Percentiles rank a stretch among this genome's conserved stretches.
These are phyloP conservation scores for Jaltomata sinuosa DNA, from an alignment of 257 asterid genomes.

Conservation along the genomic window DNA sequence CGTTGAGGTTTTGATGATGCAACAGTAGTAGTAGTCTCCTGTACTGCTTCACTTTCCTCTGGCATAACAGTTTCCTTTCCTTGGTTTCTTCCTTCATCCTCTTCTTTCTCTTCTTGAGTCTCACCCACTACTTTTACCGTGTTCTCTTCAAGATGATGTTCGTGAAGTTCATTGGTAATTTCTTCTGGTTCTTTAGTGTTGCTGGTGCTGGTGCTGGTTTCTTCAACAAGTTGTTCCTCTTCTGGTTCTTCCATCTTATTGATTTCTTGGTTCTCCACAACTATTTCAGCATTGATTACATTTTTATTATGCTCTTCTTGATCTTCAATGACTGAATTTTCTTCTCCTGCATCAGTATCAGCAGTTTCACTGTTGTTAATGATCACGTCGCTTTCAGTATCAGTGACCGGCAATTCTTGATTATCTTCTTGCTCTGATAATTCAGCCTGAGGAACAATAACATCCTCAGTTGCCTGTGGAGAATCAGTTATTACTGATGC, in stretches of 20 bases:
- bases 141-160: not conserved
- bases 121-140: not conserved
- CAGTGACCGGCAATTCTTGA: slow-evolving; percentile 14
- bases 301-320: slow-evolving; percentile 7
- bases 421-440: slow-evolving; percentile 26
- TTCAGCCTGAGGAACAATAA: slow-evolving; percentile 16
- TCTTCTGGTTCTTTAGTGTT: not conserved
- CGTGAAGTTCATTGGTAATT: not conserved
- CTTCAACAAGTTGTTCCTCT: slow-evolving; percentile 8
- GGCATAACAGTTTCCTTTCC: slow-evolving; percentile 2
- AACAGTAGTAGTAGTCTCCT: slow-evolving; percentile 7
- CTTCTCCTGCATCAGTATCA: slow-evolving; percentile 1
- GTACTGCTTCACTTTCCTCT: not conserved
- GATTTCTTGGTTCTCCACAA: slow-evolving; percentile 7
- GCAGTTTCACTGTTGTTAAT: slow-evolving; percentile 8
- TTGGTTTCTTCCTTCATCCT: not conserved
- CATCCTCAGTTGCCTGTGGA: slow-evolving; percentile 2
- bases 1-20: slow-evolving; percentile 10
- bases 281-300: slow-evolving; percentile 4
- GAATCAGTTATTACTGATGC: not conserved
- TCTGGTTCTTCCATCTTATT: slow-evolving; percentile 18
- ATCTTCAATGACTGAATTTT: not conserved
- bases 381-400: not conserved
- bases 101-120: not conserved
- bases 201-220: slow-evolving; percentile 5